Evolutionary conservation across 306 rosid genomes (phyloP), one percentile per base, ranked within the genome.

Genomic region (Gleditsia sinensis): DNA sequence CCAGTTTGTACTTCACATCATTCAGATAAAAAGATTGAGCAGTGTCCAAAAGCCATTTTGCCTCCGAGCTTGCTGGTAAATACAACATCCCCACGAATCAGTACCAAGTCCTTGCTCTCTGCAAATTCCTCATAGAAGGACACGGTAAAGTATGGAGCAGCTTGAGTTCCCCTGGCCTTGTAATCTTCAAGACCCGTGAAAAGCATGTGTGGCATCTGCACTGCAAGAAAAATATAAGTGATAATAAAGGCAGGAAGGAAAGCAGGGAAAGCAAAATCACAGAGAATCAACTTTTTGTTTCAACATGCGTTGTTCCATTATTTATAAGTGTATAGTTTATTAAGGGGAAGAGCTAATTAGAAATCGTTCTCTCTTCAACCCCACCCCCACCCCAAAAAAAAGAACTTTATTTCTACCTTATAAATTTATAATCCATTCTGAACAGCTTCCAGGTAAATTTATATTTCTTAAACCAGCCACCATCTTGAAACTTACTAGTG

Each of bases 131-230:
- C 86, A 80, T 91, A 90, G 78, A 76, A 92, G 32, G 95, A 54
- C 32, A 87, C 75, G 11, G 93, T 82, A 39, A 86, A 80, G 87
- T 92, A 92, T 37, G 99, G 98, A 77, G 95, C 25, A 61, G 97
- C 93, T 81, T 94, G 95, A 74, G 93, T 92, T 86, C 99, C 97
- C 69, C 91, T 87, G 48, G 95, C 96, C 82, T 92, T 94, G 82
- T 92, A 94, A 88, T 92, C 96, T 83, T 92, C 96, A 82, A 94
- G 94, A 56, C 97, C 93, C 0, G 98, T 90, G 86, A 91, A 82
- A 77, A 90, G 13, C 48, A 90, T 91, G 83, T 91, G 89, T 11
- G 97, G 98, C 82, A 77, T 76, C 72, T 90, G 96, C 43, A 88
- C 98, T 91, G 90, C n/a, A 82, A 78, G 50, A 79, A 79, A 83